A percentile compares a stretch with the other conserved stretches of the same genome.
Conservation (phyloP, 768 basidiomycete species). For the Mycena metata region DNA sequence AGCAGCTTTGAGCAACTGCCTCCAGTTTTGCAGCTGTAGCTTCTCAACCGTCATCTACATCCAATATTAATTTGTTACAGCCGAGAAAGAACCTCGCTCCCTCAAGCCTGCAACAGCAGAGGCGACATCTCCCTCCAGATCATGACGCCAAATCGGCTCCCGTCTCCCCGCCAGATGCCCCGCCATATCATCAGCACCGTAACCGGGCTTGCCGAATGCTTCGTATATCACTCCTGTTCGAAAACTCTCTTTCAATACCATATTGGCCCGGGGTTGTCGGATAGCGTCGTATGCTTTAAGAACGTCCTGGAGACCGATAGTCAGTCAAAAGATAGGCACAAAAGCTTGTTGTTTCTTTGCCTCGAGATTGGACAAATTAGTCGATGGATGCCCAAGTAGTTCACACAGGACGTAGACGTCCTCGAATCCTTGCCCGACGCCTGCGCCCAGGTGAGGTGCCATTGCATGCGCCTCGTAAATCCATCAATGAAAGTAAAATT, state of each 20-base stretch:
- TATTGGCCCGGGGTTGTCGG: conserved; percentile 63
- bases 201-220: conserved; percentile 51
- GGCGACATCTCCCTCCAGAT: conserved; percentile 56
- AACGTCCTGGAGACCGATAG: conserved; percentile 51
- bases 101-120: conserved; percentile 44
- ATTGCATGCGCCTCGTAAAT: conserved; percentile 66
- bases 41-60: too few relatives aligned
- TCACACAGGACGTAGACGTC: conserved; percentile 63
- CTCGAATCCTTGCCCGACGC: conserved; percentile 72
- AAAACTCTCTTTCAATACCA: conserved; percentile 59
- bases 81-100: conserved; percentile 7
- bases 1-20: too few relatives aligned
- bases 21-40: too few relatives aligned
- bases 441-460: conserved; percentile 70
- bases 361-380: conserved; percentile 54
- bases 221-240: conserved; percentile 61
- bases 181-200: conserved; percentile 46
- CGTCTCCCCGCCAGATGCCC: conserved; percentile 55
- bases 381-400: conserved; percentile 59
- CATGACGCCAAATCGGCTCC: conserved; percentile 65
- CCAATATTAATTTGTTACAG: not conserved
- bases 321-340: not conserved
- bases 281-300: conserved; percentile 61
- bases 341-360: conserved; percentile 43
- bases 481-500: not conserved